Base-by-base conservation (phyloP, 345 rosid species). In the Boechera divaricarpa region DNA sequence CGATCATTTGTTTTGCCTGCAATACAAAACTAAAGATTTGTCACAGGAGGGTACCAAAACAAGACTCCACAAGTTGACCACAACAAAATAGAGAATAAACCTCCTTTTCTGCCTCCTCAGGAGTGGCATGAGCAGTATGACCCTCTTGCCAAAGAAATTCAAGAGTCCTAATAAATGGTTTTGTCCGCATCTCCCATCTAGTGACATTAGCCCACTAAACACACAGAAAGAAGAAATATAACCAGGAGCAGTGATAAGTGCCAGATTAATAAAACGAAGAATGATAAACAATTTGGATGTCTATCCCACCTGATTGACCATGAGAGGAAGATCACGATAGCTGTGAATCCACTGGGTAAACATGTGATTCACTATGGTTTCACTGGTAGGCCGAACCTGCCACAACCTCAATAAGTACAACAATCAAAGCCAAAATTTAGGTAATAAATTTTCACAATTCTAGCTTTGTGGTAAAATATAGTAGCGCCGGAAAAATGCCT, bases 111-210 rank as follows among this genome's bases (percentile, higher is more conserved):
- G 98, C 98, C 84, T 90, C 98, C 55, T 89, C 94, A 9, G 77
- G 88, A 78, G 88, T 87, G 63, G 94, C 91, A 81, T 92, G 99
- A 69, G 98, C 94, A 33, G 99, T 88, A 70, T 95, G 99, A 74
- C 99, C 98, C 79, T 92, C 97, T 82, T 90, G 99, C 99, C 99
- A 95, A 2, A 90, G 86, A 86, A 95, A 95, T 48, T 95, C 97
- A 75, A 92, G 95, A 44, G 98, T 95, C 88, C 99, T 89, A 55
- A 89, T 84, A 86, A 95, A 92, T 15, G 98, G 98, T 72, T 95
- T 90, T 3, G 98, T 90, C 33, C 93, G 90, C 95, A 89, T 88
- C 87, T 92, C 98, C 97, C 97, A 95, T 72, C 98, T 87, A 11
- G 99, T 92, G 70, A 95, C 94, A 84, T 92, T 92, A 65, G 89